These are phyloP conservation scores for Fusarium zealandicum DNA, from an alignment of 2,329 filamentous ascomycete genomes.

Conservation along the genomic window DNA sequence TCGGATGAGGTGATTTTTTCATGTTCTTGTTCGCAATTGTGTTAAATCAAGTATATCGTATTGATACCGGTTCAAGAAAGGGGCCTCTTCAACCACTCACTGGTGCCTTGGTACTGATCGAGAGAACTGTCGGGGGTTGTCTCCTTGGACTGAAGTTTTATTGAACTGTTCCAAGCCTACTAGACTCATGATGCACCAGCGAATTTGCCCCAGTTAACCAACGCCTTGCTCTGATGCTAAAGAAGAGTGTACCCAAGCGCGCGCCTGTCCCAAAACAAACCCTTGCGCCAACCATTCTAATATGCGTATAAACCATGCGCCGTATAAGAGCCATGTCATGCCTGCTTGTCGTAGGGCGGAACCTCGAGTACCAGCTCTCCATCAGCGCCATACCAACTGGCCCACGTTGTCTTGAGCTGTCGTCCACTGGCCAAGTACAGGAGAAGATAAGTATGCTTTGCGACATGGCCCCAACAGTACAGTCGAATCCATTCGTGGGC, in stretches of 20 bases:
- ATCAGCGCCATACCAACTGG: slow-evolving; percentile 71
- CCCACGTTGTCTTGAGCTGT: slow-evolving; percentile 62
- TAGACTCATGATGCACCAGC: too few species aligned
- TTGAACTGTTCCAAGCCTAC: too few species aligned
- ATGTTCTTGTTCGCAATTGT: slow-evolving; percentile 21
- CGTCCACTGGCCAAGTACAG: slow-evolving; percentile 76
- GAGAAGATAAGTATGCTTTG: slow-evolving; percentile 75
- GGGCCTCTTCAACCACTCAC: not conserved
- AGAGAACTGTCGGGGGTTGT: too few species aligned
- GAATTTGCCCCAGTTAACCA: too few species aligned
- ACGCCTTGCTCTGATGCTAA: slow-evolving; percentile 26
- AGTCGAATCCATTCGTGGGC: slow-evolving; percentile 62
- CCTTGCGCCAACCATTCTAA: not conserved
- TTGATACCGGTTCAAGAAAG: slow-evolving; percentile 3
- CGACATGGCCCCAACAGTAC: slow-evolving; percentile 81
- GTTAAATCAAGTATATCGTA: slow-evolving; percentile 16
- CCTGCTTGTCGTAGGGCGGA: slow-evolving; percentile 34
- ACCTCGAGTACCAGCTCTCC: slow-evolving; percentile 60
- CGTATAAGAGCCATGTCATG: not conserved
- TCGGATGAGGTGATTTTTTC: slow-evolving; percentile 6
- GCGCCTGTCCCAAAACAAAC: not conserved
- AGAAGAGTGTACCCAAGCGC: not conserved
- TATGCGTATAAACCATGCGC: not conserved
- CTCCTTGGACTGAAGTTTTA: too few species aligned
- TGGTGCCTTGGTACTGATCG: too few species aligned